phyloP scores from a whole-genome alignment of 441 rosid species.

The Adansonia grandidieri region DNA sequence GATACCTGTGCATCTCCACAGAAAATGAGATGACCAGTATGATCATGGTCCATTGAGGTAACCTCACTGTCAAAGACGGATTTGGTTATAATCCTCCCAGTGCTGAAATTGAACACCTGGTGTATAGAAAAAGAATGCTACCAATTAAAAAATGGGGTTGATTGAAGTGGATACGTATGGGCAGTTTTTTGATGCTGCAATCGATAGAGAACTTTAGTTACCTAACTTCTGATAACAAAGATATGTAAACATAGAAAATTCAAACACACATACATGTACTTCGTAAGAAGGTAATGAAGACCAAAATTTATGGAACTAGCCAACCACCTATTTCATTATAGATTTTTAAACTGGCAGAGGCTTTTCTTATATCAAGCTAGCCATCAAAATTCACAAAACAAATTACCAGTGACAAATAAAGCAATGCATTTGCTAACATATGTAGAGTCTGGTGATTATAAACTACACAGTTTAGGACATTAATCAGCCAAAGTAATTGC shows the following conservation, averaged over 20 bases:
- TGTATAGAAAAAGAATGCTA: conserved; percentile 30
- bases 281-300: background rate
- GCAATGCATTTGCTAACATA: background rate
- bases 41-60: conserved; percentile 95
- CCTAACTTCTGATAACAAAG: background rate
- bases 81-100: conserved; percentile 78
- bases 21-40: conserved; percentile 90
- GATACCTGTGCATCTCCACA: conserved; percentile 88
- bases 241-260: background rate
- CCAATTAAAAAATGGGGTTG: conserved; percentile 27
- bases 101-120: conserved; percentile 96
- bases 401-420: background rate
- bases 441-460: background rate
- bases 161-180: background rate
- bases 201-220: background rate
- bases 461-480: background rate
- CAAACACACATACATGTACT: background rate
- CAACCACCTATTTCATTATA: background rate
- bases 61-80: conserved; percentile 60
- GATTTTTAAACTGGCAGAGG: background rate
- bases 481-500: background rate
- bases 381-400: conserved; percentile 9
- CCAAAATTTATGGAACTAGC: background rate
- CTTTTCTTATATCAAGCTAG: background rate
- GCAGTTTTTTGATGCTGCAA: background rate